A percentile compares a stretch with the other conserved stretches of the same genome.
phyloP scores from a whole-genome alignment of 2,329 filamentous ascomycete genomes.

The Celoporthe dispersa region DNA sequence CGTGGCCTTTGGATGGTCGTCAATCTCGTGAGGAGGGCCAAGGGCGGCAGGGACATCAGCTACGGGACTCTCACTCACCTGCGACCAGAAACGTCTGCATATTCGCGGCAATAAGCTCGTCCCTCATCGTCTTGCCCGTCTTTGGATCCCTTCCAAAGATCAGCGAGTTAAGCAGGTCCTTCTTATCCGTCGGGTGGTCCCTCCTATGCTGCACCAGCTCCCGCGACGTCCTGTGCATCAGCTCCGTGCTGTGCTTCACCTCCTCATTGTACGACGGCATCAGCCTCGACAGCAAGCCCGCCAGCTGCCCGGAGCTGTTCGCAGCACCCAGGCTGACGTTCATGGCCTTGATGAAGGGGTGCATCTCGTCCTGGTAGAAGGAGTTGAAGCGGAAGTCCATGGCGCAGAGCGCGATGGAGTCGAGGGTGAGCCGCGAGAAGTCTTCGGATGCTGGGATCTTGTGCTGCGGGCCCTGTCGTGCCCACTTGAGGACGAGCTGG shows the following conservation, averaged over 20 bases:
- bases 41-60: too few species aligned
- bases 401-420: slow-evolving; percentile 33
- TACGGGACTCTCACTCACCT: slow-evolving; percentile 37
- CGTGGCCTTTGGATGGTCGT: slow-evolving; percentile 45
- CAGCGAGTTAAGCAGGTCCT: slow-evolving; percentile 59
- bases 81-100: slow-evolving; percentile 40
- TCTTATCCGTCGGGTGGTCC: slow-evolving; percentile 46
- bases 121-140: slow-evolving; percentile 52
- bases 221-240: slow-evolving; percentile 46
- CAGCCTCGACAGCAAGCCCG: slow-evolving; percentile 21
- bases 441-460: slow-evolving; percentile 56
- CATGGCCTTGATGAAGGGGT: slow-evolving; percentile 62
- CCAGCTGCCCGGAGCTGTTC: slow-evolving; percentile 21
- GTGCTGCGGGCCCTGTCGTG: slow-evolving; percentile 36
- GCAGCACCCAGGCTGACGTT: slow-evolving; percentile 32
- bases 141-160: slow-evolving; percentile 54
- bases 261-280: slow-evolving; percentile 30
- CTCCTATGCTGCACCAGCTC: slow-evolving; percentile 53
- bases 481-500: slow-evolving; percentile 35
- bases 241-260: slow-evolving; percentile 39
- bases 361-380: slow-evolving; percentile 60
- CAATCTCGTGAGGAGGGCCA: not conserved
- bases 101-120: slow-evolving; percentile 52
- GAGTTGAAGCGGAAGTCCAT: slow-evolving; percentile 63
- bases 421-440: slow-evolving; percentile 47